Evolutionary conservation across 2,329 filamentous ascomycete species (phyloP), one percentile per base, ranked within the genome.

Genomic region (Venturia pyrina): DNA sequence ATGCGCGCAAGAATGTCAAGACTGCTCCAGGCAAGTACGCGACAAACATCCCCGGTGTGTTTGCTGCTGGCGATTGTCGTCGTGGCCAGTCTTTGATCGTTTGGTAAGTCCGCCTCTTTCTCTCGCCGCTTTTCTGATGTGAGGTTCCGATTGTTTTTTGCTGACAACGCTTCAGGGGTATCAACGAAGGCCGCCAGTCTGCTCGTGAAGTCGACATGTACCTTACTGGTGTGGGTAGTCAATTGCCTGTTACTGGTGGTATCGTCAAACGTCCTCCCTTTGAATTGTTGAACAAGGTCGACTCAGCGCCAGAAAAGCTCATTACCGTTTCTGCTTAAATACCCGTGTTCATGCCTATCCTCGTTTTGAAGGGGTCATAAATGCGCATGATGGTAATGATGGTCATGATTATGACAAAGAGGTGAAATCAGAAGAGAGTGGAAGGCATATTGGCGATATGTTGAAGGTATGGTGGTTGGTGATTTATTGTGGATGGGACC

Each of bases 61-160:
- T 96, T 76, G 92, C 93, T 68, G 93, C 93, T 68, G 93, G 93
- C 79, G 93, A 98, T 78, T 97, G 93, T 78, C 89, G 93, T 68
- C 89, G 93, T 74, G 93, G 93, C 66, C 93, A 98, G 80, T 96
- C 91, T 66, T 82, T 98, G 67, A 97, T 98, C 78, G 93, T 98
- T 70, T 98, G 93, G 91, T 90, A 83, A 84, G 87, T 82, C 21
- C 10, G 10, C 10, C 13, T 24, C 21, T 28, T 53, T 53, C 48
- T 28, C 28, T 53, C 21, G 48, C 46, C 46, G 46, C n/a, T 62
- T 56, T 17, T 56, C 21, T 28, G 32, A 65, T 57, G 15, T 2
- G 15, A 21, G 3, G 2, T 71, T 62, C 21, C 7, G 6, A 21
- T 11, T 15, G 71, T 62, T 69, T 32, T 62, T 41, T 62, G 64